Conservation (phyloP, 768 basidiomycete genomes). For the Amanita fuliginea region DNA sequence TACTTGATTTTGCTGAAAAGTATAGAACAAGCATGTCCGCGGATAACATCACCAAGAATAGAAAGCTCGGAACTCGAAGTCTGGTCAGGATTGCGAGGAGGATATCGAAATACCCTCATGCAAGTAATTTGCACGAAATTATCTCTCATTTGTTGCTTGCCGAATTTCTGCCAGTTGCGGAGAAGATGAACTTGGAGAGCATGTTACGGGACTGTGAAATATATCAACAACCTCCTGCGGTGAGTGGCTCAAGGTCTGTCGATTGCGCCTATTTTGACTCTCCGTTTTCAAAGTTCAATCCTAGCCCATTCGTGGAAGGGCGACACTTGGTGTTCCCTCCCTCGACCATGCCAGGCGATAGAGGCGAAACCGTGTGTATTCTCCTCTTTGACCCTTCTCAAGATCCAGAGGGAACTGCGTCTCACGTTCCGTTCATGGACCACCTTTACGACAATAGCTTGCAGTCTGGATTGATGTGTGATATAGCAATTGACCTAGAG, state of each 20-base stretch:
- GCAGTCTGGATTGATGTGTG: conserved; percentile 57
- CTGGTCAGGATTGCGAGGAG: conserved; percentile 44
- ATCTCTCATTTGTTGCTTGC: conserved; percentile 39
- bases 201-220: conserved; percentile 42
- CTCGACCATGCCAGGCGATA: conserved; percentile 22
- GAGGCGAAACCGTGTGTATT: conserved; percentile 24
- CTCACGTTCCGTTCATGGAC: conserved; percentile 57
- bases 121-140: conserved; percentile 34
- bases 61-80: conserved; percentile 52
- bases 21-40: conserved; percentile 44
- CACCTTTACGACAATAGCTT: conserved; percentile 62
- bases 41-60: conserved; percentile 48
- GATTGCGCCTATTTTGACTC: conserved; percentile 2
- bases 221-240: conserved; percentile 26
- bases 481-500: conserved; percentile 53
- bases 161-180: conserved; percentile 51
- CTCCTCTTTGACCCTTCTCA: conserved; percentile 36
- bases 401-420: conserved; percentile 43
- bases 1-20: conserved; percentile 45
- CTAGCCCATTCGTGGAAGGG: conserved; percentile 28
- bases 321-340: conserved; percentile 35
- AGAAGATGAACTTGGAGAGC: conserved; percentile 40
- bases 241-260: conserved; percentile 15
- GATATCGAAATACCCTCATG: conserved; percentile 32
- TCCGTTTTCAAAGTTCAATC: conserved; percentile 31